Evolutionary conservation across 306 rosid genomes (phyloP), one percentile per base, ranked within the genome.

Genomic region (Sicyos baderoa): DNA sequence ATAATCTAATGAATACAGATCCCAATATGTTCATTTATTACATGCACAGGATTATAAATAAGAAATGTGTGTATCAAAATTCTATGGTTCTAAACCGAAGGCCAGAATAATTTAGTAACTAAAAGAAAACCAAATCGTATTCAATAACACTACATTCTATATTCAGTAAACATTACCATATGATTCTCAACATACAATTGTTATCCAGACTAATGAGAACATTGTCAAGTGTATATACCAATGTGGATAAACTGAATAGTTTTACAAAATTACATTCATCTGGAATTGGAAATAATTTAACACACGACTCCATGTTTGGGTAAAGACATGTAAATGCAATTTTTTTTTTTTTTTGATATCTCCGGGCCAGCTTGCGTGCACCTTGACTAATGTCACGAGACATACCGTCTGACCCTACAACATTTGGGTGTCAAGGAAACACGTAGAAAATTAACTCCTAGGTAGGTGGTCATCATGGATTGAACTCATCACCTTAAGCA

Each of bases 211-310:
- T 45, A 7, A 32, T n/a, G 49, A 61, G 35, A 35, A 29, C 16
- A 61, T 61, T 61, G 35, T 35, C 49, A n/a, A 61, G 68, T 61
- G 3, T 61, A 32, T 35, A 61, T 9, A 35, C 68, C 48, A 35
- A 4, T 17, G 68, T 61, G 37, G 68, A 61, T 61, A 37, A 61
- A 61, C 59, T 4, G 23, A 21, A 21, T 21, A 19, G 16, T 32
- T 61, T 40, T 3, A 9, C 17, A 62, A 63, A 63, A 12, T 18
- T 21, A 11, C 32, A 63, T 63, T 37, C n/a, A 11, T 40, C 14
- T 18, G 27, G 51, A 37, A 37, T 63, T 51, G 52, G 27, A 18
- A 19, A 17, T 40, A 63, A 63, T 63, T 63, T 63, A 63, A 5
- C 16, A 23, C 51, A 40, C 51, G 18, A 14, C 15, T 42, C 69